Conservation (phyloP, 352 stramenopile species). For the Pythium sp. region DNA sequence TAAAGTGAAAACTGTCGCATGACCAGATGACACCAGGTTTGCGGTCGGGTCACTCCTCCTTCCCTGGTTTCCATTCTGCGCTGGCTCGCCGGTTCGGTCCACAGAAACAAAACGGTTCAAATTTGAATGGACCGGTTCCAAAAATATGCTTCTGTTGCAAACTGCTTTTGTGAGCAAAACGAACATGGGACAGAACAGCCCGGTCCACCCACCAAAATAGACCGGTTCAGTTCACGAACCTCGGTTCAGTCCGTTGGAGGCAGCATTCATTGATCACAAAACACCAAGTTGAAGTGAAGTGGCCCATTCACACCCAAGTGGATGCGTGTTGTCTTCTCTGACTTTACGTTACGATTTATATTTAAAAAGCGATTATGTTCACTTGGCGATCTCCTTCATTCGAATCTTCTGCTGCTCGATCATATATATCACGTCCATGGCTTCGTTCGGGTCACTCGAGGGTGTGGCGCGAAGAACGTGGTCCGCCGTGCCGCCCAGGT, state of each 20-base stretch:
- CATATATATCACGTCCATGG: slow-evolving; percentile 58
- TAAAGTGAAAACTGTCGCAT: not conserved
- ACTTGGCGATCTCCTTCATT: slow-evolving; percentile 29
- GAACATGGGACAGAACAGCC: not conserved
- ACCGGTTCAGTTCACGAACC: not conserved
- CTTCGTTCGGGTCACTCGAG: slow-evolving; percentile 19
- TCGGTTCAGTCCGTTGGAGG: not conserved
- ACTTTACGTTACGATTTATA: not conserved
- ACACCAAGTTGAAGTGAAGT: not conserved
- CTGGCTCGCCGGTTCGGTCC: not conserved
- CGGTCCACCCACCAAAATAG: not conserved
- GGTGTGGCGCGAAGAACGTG: slow-evolving; percentile 34
- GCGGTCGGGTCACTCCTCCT: not conserved
- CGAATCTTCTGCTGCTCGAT: slow-evolving; percentile 47
- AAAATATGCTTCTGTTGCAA: not conserved
- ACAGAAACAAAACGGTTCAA: not conserved
- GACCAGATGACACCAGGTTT: not conserved
- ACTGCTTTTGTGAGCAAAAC: not conserved
- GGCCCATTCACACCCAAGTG: no score
- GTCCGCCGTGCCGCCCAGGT: slow-evolving; percentile 42
- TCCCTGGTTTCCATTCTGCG: not conserved
- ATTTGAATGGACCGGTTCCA: not conserved
- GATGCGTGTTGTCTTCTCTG: not conserved
- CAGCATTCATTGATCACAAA: not conserved
- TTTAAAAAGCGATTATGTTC: not conserved